Evolutionary conservation across 1,284 basidiomycete genomes (phyloP).

Genomic region (Filobasidium uniguttulatum): DNA sequence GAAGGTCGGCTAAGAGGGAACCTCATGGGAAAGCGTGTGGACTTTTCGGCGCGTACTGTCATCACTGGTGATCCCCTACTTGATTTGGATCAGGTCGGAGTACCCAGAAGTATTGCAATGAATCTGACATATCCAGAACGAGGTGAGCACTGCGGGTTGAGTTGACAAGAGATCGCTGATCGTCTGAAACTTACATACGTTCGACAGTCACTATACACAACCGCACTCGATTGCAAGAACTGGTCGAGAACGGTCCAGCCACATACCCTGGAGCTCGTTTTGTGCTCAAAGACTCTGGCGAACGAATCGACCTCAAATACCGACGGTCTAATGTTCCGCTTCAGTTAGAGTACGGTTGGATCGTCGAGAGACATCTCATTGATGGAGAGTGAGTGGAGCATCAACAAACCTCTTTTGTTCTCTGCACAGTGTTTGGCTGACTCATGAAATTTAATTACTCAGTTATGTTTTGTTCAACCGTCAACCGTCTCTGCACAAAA

Average conservation of each 20-base stretch:
- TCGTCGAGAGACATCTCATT: slow-evolving; percentile 93
- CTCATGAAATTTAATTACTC: no score
- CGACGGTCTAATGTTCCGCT: slow-evolving; percentile 96
- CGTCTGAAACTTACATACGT: neutral
- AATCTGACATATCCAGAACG: slow-evolving; percentile 95
- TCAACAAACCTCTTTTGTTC: neutral
- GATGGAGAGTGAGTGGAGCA: slow-evolving; percentile 73
- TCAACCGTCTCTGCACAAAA: slow-evolving; percentile 96
- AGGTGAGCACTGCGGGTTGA: slow-evolving; percentile 42
- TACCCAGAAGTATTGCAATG: slow-evolving; percentile 94
- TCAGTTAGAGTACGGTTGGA: slow-evolving; percentile 88
- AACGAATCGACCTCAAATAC: slow-evolving; percentile 93
- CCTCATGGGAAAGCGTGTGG: slow-evolving; percentile 98
- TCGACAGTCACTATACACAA: slow-evolving; percentile 87
- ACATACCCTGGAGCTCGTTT: slow-evolving; percentile 94
- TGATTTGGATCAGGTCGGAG: slow-evolving; percentile 92
- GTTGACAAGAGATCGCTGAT: no score
- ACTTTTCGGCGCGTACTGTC: slow-evolving; percentile 97
- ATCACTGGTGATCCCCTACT: slow-evolving; percentile 98
- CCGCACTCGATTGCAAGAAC: slow-evolving; percentile 81
- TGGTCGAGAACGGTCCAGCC: slow-evolving; percentile 92
- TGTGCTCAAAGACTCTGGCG: slow-evolving; percentile 93
- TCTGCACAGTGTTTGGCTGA: slow-evolving; percentile 11
- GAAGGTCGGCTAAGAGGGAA: slow-evolving; percentile 97
- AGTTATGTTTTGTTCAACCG: slow-evolving; percentile 96